Evolutionary conservation across 2,329 filamentous ascomycete species (phyloP), one percentile per base, ranked within the genome.

Genomic region (Teratosphaeria pseudoeucalypti): DNA sequence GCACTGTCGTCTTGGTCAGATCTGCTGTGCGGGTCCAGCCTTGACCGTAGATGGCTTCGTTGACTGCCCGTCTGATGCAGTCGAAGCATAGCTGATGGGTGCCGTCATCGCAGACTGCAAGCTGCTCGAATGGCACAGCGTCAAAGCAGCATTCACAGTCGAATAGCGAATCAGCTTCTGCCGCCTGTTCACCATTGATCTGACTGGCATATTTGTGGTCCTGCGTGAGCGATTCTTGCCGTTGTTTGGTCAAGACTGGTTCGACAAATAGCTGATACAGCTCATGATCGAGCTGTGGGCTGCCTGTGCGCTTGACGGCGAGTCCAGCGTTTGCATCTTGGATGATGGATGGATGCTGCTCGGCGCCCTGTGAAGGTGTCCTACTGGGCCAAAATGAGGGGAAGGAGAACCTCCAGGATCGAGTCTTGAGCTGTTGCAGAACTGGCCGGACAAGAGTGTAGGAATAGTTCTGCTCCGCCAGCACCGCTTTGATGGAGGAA

Each of bases 1-100:
- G 84, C 58, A 97, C 79, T 0, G 90, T 91, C 43, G 88, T 88
- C 43, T 80, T 83, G 60, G 85, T 81, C 32, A 83, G 74, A 69
- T 94, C 82, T 66, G 96, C 87, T 67, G 84, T 94, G 61, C 88
- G 85, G 56, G 85, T 83, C 90, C 92, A 96, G 57, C 90, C 90
- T 72, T 97, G 94, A 0, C 94, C 94, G 71, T 95, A 97, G 0
- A 97, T 78, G 1, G 92, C 91, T 71, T 97, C 92, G 56, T 87
- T 88, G 61, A 92, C 82, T 11, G 91, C 87, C 64, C 88, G 85
- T 63, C 87, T 86, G 56, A 97, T 86, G 73, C 94, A 97, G 54
- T 83, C 83, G 74, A 92, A 86, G 75, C 89, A 94, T 58, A 92
- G 80, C 70, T 89, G 82, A 74, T 94, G 89, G 1, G 83, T 85